These are phyloP conservation scores for Periconia sp. DNA, from an alignment of 2,329 filamentous ascomycete species.

Conservation along the genomic window DNA sequence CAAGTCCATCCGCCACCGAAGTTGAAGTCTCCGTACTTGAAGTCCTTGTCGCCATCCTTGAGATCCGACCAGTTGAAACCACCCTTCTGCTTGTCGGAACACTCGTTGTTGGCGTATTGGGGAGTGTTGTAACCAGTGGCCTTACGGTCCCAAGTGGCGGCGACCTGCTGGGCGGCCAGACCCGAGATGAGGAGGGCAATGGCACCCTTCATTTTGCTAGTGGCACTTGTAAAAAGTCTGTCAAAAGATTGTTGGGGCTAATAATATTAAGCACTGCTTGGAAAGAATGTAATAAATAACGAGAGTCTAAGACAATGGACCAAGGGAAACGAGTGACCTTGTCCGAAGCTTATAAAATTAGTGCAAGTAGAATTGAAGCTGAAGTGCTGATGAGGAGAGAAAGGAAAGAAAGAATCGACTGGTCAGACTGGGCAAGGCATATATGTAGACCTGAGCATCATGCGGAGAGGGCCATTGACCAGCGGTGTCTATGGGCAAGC, in stretches of 20 bases:
- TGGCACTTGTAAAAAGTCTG: constrained; percentile 15
- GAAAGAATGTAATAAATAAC: constrained; percentile 19
- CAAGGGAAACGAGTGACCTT: constrained; percentile 45
- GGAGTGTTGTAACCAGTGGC: constrained; percentile 66
- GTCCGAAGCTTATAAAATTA: constrained; percentile 19
- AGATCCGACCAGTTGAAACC: constrained; percentile 76
- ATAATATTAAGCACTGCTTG: constrained; percentile 20
- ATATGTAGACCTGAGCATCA: too few species aligned
- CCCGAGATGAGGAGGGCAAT: constrained; percentile 50
- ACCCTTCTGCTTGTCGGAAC: constrained; percentile 65
- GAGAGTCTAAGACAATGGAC: constrained; percentile 33
- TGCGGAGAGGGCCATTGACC: too few species aligned
- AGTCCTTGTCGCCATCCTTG: constrained; percentile 50
- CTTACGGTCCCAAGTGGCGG: constrained; percentile 54
- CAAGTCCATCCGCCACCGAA: constrained; percentile 68
- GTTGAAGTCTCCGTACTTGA: constrained; percentile 69
- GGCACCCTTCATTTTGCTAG: constrained; percentile 47
- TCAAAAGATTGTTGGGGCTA: constrained; percentile 15
- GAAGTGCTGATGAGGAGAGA: constrained; percentile 15
- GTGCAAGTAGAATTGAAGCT: constrained; percentile 17
- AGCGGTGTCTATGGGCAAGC: constrained; percentile 2
- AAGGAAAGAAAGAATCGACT: constrained; percentile 15
- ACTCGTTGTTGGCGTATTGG: constrained; percentile 74
- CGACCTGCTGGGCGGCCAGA: constrained; percentile 49
- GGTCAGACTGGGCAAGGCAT: too few species aligned